Evolutionary conservation across 257 asterid species (phyloP).

Genomic region (Plantago major): DNA sequence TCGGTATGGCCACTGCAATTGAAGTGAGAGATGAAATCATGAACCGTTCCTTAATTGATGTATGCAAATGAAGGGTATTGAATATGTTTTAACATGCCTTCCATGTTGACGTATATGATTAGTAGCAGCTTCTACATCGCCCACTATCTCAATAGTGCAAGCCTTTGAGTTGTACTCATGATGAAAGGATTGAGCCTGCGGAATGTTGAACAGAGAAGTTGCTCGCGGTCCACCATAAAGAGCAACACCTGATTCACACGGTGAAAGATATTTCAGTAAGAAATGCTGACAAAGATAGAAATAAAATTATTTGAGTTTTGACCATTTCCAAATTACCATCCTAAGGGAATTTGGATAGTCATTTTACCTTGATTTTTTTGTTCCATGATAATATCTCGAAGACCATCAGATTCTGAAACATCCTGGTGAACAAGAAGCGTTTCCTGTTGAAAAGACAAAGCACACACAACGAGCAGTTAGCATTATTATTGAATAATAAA

Average conservation of each 20-base stretch:
- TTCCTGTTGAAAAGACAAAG: slow-evolving; percentile 38
- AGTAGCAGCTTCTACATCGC: slow-evolving; percentile 45
- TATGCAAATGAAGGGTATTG: neutral
- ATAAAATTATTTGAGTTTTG: neutral
- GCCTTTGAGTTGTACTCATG: slow-evolving; percentile 52
- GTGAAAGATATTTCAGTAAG: neutral
- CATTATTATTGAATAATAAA: neutral
- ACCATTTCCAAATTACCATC: neutral
- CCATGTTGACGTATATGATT: slow-evolving; percentile 48
- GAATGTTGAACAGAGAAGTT: slow-evolving; percentile 30
- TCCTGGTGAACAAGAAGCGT: slow-evolving; percentile 76
- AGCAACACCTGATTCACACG: slow-evolving; percentile 36
- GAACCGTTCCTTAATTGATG: neutral
- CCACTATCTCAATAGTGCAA: slow-evolving; percentile 56
- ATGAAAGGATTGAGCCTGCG: slow-evolving; percentile 38
- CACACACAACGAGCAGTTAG: neutral
- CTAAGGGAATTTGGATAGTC: neutral
- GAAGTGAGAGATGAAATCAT: neutral
- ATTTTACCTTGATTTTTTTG: slow-evolving; percentile 57
- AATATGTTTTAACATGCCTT: slow-evolving; percentile 34
- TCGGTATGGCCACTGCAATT: slow-evolving; percentile 39
- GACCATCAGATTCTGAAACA: slow-evolving; percentile 36
- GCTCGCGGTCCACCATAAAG: slow-evolving; percentile 59
- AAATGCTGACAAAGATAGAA: neutral
- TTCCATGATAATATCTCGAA: slow-evolving; percentile 56